phyloP scores from a whole-genome alignment of 768 basidiomycete species.

The Cystofilobasidium bisporidii region DNA sequence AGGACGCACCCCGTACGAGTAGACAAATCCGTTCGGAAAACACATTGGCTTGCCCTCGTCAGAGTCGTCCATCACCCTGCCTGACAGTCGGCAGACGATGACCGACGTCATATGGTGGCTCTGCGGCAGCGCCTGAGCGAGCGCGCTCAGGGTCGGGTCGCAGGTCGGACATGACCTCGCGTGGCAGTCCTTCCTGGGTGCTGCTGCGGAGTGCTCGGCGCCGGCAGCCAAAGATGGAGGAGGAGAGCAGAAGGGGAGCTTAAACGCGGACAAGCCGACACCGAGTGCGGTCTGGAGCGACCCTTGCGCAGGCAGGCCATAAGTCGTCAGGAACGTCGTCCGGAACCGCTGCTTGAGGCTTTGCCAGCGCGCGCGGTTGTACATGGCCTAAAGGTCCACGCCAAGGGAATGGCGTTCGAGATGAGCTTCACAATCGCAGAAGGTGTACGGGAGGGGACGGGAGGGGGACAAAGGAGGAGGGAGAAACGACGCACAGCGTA shows the following conservation, averaged over 20 bases:
- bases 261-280: conserved; percentile 82
- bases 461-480: too few species aligned
- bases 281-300: conserved; percentile 78
- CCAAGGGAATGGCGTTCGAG: too few species aligned
- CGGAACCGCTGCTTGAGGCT: conserved; percentile 69
- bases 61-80: conserved; percentile 88
- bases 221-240: background rate
- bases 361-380: conserved; percentile 69
- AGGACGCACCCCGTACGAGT: conserved; percentile 66
- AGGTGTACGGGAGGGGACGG: too few species aligned
- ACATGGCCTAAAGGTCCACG: conserved; percentile 82
- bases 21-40: conserved; percentile 82
- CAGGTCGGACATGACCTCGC: conserved; percentile 73
- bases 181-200: conserved; percentile 12
- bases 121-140: conserved; percentile 77
- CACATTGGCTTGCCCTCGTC: conserved; percentile 69
- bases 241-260: conserved; percentile 68
- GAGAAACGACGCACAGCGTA: conserved; percentile 55
- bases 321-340: conserved; percentile 72
- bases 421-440: too few species aligned
- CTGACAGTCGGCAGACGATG: conserved; percentile 81
- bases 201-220: conserved; percentile 34
- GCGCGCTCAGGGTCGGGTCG: conserved; percentile 54
- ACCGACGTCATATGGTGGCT: conserved; percentile 93
- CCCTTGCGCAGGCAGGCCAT: conserved; percentile 77